Evolutionary conservation across 2,329 filamentous ascomycete genomes (phyloP), one percentile per base, ranked within the genome.

Genomic region (Talaromyces sp.): DNA sequence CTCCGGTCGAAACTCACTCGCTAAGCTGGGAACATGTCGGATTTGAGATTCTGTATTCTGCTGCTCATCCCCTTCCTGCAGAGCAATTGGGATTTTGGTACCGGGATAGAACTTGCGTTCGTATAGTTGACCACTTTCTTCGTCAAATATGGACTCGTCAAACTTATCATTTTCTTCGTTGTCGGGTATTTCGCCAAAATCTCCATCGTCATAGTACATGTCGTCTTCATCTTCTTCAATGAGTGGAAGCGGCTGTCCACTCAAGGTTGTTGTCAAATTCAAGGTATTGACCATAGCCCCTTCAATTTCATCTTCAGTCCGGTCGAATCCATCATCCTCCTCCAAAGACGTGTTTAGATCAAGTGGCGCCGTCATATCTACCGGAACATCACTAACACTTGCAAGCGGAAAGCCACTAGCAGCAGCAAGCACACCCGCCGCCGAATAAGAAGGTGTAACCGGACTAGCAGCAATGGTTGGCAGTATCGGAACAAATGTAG

Each of bases 71-170:
- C n/a, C n/a, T 33, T 45, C 59, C 49, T 58, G 64, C 31, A 54
- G 11, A 50, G 33, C 39, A 8, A 66, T 60, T 11, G 69, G 65
- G 9, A 66, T 67, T 0, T 59, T 11, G 33, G 65, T 68, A 22
- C 66, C 68, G 31, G 67, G 65, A 24, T 70, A 70, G 41, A 67
- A 68, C 60, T 79, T 79, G 27, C 75, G 71, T 41, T 78, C 77
- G 66, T 80, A 81, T 13, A 81, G 68, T 66, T 80, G 76, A 60
- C 79, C 79, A 11, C 71, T 77, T 45, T 79, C 79, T 65, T 83
- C 80, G 66, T 83, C 81, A 58, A 83, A 81, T 10, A 82, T 76
- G 9, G 79, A 79, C 69, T 83, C 81, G 65, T 83, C 81, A 68
- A 83, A 82, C 1, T 67, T 69, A 35, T 73, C 72, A n/a, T 71